Evolutionary conservation across 139 green algal genomes (phyloP).

Genomic region (Picochlorum sp.): DNA sequence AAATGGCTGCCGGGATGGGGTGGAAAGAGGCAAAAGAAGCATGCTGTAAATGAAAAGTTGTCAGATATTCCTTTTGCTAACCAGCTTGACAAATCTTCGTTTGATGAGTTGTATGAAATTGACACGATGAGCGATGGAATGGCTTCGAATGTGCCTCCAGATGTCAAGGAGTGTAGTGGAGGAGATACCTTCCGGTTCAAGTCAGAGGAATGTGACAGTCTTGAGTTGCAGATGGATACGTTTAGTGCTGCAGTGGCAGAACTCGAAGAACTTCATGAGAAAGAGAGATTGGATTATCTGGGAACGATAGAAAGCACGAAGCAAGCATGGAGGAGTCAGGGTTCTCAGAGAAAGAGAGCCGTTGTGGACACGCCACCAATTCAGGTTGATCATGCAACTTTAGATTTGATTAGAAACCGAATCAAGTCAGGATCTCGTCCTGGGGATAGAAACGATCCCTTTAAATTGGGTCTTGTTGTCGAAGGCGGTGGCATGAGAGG

Average conservation of each 20-base stretch:
- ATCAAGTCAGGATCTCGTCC: constrained; percentile 26
- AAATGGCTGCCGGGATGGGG: neutral
- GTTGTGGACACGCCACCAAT: neutral
- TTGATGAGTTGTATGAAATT: too few relatives aligned
- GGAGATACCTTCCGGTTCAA: neutral
- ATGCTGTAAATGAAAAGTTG: neutral
- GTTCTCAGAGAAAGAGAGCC: neutral
- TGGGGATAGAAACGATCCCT: constrained; percentile 34
- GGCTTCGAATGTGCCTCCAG: too few relatives aligned
- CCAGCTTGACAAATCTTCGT: too few relatives aligned
- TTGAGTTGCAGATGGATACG: too few relatives aligned
- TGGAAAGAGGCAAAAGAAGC: neutral
- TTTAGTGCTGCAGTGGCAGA: neutral
- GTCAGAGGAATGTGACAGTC: neutral
- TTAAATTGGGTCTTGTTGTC: constrained; percentile 72
- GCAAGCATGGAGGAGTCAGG: too few relatives aligned
- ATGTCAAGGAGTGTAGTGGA: neutral
- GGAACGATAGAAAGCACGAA: neutral
- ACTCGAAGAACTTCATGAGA: too few relatives aligned
- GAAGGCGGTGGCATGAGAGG: constrained; percentile 83
- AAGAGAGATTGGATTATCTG: neutral
- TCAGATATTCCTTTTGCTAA: neutral
- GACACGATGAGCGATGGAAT: too few relatives aligned
- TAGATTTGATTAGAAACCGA: constrained; percentile 42
- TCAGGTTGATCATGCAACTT: constrained; percentile 37